phyloP scores from a whole-genome alignment of 2,329 filamentous ascomycete species.

The Aspergillus versicolor region DNA sequence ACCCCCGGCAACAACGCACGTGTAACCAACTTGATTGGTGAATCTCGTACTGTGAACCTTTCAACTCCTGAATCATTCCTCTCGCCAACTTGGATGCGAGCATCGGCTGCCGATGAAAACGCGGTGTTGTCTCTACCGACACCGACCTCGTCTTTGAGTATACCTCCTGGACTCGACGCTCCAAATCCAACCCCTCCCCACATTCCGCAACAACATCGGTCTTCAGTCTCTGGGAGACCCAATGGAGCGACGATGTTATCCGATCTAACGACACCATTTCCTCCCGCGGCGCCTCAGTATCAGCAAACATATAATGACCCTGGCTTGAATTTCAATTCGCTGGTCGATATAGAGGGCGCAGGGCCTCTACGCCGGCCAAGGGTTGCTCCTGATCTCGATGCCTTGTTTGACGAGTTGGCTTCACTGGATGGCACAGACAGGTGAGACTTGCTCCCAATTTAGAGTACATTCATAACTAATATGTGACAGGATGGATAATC shows the following conservation, averaged over 20 bases:
- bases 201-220: conserved; percentile 13
- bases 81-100: conserved; percentile 29
- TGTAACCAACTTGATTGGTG: conserved; percentile 9
- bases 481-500: conserved; percentile 30
- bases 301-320: conserved; percentile 27
- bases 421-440: conserved; percentile 56
- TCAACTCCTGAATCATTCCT: conserved; percentile 23
- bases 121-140: conserved; percentile 27
- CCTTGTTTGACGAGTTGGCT: conserved; percentile 59
- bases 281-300: conserved; percentile 24
- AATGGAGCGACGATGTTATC: conserved; percentile 21
- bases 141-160: conserved; percentile 28
- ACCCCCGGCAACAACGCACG: neutral
- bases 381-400: conserved; percentile 45
- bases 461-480: neutral
- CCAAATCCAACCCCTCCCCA: conserved; percentile 20
- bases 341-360: conserved; percentile 33
- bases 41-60: conserved; percentile 7
- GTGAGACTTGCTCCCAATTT: conserved; percentile 20
- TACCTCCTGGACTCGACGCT: conserved; percentile 20
- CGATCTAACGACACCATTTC: conserved; percentile 25
- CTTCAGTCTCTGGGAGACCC: conserved; percentile 21
- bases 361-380: conserved; percentile 27
- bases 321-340: conserved; percentile 25
- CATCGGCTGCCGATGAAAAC: conserved; percentile 25